Conservation (phyloP, 371 early-diverging fungal genomes). For the Apophysomyces variabilis region DNA sequence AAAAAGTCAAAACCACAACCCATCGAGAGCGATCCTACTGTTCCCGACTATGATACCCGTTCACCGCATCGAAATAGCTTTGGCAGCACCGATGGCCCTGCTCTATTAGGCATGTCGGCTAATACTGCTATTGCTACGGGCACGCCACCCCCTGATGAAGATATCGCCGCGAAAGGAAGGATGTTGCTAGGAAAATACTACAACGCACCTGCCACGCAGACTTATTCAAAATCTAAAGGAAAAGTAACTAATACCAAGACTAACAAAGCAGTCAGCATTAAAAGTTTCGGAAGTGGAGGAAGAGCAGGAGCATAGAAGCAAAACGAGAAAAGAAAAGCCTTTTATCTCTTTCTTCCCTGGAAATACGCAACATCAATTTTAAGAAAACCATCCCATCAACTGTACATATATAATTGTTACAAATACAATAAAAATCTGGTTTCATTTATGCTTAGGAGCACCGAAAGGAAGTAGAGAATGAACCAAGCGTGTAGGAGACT, state of each 20-base stretch:
- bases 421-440: no score
- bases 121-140: neutral
- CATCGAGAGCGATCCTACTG: neutral
- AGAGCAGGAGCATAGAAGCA: neutral
- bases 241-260: neutral
- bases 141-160: conserved; percentile 17
- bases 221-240: neutral
- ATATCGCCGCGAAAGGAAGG: conserved; percentile 26
- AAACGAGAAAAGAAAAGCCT: neutral
- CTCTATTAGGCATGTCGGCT: neutral
- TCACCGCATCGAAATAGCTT: conserved; percentile 18
- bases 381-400: no score
- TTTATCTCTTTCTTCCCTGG: no score
- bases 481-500: no score
- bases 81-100: conserved; percentile 18
- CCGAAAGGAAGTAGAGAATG: no score
- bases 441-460: no score
- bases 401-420: no score
- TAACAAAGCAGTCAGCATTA: conserved; percentile 11
- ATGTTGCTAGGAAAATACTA: conserved; percentile 29
- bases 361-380: no score
- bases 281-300: conserved; percentile 1
- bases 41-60: neutral
- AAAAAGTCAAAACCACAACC: conserved; percentile 10
- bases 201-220: conserved; percentile 17